Base-by-base conservation (phyloP, 208 protist genomes). In the Herpetomonas tarakana region DNA sequence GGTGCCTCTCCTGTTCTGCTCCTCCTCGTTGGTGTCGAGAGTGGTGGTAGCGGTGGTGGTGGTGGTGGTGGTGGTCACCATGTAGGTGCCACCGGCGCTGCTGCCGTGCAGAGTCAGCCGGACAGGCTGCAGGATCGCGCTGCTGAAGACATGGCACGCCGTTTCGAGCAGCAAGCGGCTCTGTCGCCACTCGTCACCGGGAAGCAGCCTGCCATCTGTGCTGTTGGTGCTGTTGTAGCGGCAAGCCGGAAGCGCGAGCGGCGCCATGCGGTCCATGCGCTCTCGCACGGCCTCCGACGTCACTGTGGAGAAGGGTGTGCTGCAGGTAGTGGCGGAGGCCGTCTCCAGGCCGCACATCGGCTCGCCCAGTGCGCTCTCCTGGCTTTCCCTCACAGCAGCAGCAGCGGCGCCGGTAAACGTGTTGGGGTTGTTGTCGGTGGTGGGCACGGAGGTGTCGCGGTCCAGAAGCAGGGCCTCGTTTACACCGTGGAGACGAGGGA, bases 51-150 rank as follows among this genome's bases (percentile, higher is more conserved):
- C 64, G 16, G 46, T 63, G 7, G 22, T n/a, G 25, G 59, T 7
- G 3, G 53, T 9, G 12, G 47, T 14, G 14, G 62, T 56, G 11
- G 39, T 61, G 16, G 46, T 63, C 38, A 91, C 75, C 74, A 87
- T 84, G 71, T 87, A 91, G 2, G 83, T 87, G 22, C 83, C 83
- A n/a, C 80, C 78, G 12, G 78, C 79, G 58, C 76, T 88, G 65
- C 74, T 63, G 25, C 41, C 39, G 51, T 87, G 74, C 49, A 90
- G 71, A 24, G 54, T 47, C 16, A 88, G 62, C 24, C 11, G 52
- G 27, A 78, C 39, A 1, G 49, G 27, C 68, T 59, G 68, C 58
- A 75, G 39, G 11, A 55, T 47, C 53, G 71, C 22, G 14, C 50
- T 51, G 25, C 47, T 52, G 25, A 70, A 31, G 28, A 46, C 69